Evolutionary conservation across 495 filamentous ascomycete species (phyloP).

Genomic region (Hyaloscypha variabilis): DNA sequence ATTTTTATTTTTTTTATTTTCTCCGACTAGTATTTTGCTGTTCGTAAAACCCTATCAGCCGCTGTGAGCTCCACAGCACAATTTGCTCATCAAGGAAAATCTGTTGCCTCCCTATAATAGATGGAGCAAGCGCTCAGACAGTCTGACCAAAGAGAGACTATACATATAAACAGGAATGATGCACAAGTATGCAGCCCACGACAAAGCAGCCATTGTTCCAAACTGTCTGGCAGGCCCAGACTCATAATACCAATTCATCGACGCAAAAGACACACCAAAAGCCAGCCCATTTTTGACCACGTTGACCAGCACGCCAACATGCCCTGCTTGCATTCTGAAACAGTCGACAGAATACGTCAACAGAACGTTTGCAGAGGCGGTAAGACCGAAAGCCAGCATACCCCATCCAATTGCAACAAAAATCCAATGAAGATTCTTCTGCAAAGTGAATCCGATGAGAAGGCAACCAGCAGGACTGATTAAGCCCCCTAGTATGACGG

Average conservation of each 20-base stretch:
- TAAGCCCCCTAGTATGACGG: slow-evolving; percentile 2
- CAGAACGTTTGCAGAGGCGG: slow-evolving; percentile 10
- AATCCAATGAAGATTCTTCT: slow-evolving; percentile 12
- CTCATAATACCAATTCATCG: not conserved
- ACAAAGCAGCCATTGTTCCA: slow-evolving; percentile 7
- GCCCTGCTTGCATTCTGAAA: not conserved
- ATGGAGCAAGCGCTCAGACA: too few relatives aligned
- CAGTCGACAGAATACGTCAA: slow-evolving; percentile 16
- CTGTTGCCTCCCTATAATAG: too few relatives aligned
- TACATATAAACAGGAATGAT: slow-evolving; percentile 14
- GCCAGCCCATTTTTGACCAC: slow-evolving; percentile 5
- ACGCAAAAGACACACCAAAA: not conserved
- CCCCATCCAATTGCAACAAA: slow-evolving; percentile 3
- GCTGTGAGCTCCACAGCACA: too few relatives aligned
- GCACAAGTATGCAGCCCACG: not conserved
- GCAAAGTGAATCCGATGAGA: slow-evolving; percentile 8
- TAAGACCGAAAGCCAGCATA: slow-evolving; percentile 13
- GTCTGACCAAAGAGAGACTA: too few relatives aligned
- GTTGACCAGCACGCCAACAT: slow-evolving; percentile 12
- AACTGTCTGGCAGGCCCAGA: not conserved
- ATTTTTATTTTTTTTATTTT: too few relatives aligned
- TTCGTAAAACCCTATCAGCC: too few relatives aligned
- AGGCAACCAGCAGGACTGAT: slow-evolving; percentile 9
- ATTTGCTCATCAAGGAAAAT: too few relatives aligned
- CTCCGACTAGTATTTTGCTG: too few relatives aligned